Percentiles rank a stretch among this genome's conserved stretches.
phyloP scores from a whole-genome alignment of 805 yeast genomes.

The Zygosaccharomyces bisporus region DNA sequence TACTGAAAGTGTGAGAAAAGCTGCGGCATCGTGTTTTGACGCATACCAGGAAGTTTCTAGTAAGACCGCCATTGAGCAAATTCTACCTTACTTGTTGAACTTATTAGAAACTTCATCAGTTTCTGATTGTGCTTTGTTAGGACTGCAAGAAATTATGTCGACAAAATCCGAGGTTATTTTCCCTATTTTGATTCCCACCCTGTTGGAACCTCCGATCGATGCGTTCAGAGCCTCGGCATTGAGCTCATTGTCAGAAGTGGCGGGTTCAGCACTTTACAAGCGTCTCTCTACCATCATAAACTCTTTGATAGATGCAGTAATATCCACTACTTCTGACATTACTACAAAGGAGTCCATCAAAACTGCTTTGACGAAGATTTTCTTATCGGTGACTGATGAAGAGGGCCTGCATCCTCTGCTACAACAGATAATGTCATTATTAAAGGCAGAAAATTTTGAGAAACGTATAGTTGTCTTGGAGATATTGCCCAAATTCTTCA shows the following conservation, averaged over 20 bases:
- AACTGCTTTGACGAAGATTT: slow-evolving; percentile 60
- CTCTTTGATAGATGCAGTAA: slow-evolving; percentile 61
- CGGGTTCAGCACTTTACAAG: slow-evolving; percentile 75
- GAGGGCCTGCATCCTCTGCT: slow-evolving; percentile 81
- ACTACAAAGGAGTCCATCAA: slow-evolving; percentile 42
- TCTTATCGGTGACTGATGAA: slow-evolving; percentile 67
- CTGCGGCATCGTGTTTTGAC: slow-evolving; percentile 91
- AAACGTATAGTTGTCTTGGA: slow-evolving; percentile 61
- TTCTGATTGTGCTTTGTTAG: slow-evolving; percentile 76
- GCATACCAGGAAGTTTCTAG: slow-evolving; percentile 80
- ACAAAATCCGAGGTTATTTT: slow-evolving; percentile 85
- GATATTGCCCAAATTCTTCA: slow-evolving; percentile 70
- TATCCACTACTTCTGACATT: slow-evolving; percentile 37
- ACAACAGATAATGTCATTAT: slow-evolving; percentile 71
- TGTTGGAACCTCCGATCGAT: slow-evolving; percentile 77
- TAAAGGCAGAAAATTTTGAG: slow-evolving; percentile 68
- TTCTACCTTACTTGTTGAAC: slow-evolving; percentile 76
- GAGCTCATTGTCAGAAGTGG: slow-evolving; percentile 83
- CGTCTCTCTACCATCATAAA: slow-evolving; percentile 71
- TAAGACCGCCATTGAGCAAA: slow-evolving; percentile 78
- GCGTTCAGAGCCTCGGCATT: slow-evolving; percentile 82
- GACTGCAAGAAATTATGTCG: slow-evolving; percentile 88
- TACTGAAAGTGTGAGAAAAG: slow-evolving; percentile 70
- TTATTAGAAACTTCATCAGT: slow-evolving; percentile 56
- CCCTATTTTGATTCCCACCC: slow-evolving; percentile 87